Percentiles rank a stretch among this genome's conserved stretches.
These are phyloP conservation scores for Pleurotus djamor DNA, from an alignment of 768 basidiomycete species.

Conservation along the genomic window DNA sequence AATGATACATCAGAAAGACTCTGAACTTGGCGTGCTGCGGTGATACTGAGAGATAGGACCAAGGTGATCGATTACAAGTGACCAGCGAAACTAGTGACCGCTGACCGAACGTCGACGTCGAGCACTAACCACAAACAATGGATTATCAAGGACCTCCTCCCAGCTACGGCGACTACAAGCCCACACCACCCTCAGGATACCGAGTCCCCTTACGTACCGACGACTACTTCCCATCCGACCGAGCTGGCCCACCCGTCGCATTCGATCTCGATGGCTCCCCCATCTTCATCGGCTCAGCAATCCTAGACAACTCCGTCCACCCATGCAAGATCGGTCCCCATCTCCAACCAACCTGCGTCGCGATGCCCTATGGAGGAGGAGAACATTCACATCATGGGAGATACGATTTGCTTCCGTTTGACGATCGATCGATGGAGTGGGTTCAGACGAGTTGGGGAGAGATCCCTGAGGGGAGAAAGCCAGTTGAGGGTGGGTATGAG, in stretches of 20 bases:
- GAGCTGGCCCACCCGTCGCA: constrained; percentile 50
- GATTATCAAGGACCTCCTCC: background rate
- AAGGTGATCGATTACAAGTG: no score
- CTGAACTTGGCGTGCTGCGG: no score
- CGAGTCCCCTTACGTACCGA: constrained; percentile 49
- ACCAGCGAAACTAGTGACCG: no score
- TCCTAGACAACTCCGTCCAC: constrained; percentile 67
- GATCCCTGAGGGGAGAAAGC: constrained; percentile 54
- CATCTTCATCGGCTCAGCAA: constrained; percentile 72
- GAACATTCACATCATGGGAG: constrained; percentile 64
- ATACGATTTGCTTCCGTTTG: constrained; percentile 78
- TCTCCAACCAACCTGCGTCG: constrained; percentile 42
- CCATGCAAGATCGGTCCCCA: constrained; percentile 79
- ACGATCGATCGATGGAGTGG: constrained; percentile 69
- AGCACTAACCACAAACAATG: no score
- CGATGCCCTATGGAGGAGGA: constrained; percentile 63
- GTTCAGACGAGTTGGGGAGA: constrained; percentile 59
- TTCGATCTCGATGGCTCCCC: constrained; percentile 60
- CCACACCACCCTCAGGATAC: constrained; percentile 58
- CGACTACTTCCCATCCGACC: constrained; percentile 40
- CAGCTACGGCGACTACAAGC: background rate
- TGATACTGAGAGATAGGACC: no score
- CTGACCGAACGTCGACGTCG: no score
- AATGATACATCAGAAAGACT: no score
- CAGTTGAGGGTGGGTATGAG: constrained; percentile 80